Evolutionary conservation across 1,284 basidiomycete species (phyloP).

Genomic region (Calocybe gambosa): DNA sequence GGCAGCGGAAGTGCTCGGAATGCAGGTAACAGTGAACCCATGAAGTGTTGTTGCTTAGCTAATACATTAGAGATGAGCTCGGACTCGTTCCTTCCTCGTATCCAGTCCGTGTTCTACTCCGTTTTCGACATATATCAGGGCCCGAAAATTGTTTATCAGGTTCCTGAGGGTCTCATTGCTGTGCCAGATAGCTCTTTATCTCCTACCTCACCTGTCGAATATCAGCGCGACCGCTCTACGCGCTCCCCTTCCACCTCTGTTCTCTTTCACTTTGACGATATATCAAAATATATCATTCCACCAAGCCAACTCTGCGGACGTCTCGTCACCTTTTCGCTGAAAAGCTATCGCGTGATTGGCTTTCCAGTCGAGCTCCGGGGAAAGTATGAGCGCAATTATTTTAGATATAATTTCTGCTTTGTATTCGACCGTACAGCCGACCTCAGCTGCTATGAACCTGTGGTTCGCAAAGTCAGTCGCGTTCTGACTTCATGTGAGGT

Average conservation of each 20-base stretch:
- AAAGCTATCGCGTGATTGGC: slow-evolving; percentile 77
- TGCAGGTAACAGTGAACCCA: slow-evolving; percentile 26
- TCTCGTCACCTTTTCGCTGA: slow-evolving; percentile 76
- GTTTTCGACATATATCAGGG: slow-evolving; percentile 80
- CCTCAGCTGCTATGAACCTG: slow-evolving; percentile 90
- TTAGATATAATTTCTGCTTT: slow-evolving; percentile 95
- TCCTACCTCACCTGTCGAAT: slow-evolving; percentile 39
- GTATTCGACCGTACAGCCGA: slow-evolving; percentile 91
- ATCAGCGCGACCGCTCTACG: slow-evolving; percentile 14
- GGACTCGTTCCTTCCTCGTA: slow-evolving; percentile 70
- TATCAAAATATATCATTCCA: slow-evolving; percentile 94
- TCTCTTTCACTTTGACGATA: slow-evolving; percentile 88
- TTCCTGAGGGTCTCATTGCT: slow-evolving; percentile 81
- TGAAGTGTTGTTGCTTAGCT: slow-evolving; percentile 4
- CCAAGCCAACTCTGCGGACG: slow-evolving; percentile 82
- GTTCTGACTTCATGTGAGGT: slow-evolving; percentile 88
- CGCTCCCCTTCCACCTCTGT: slow-evolving; percentile 41
- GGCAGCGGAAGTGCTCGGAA: slow-evolving; percentile 58
- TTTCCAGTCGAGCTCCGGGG: slow-evolving; percentile 77
- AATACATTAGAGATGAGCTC: slow-evolving; percentile 10
- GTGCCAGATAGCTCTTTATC: slow-evolving; percentile 39
- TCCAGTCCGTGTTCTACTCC: slow-evolving; percentile 84
- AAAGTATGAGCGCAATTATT: slow-evolving; percentile 79
- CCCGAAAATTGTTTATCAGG: slow-evolving; percentile 83
- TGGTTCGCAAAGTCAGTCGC: slow-evolving; percentile 91